Evolutionary conservation across 2,329 filamentous ascomycete species (phyloP).

Genomic region (Whalleya microplaca): DNA sequence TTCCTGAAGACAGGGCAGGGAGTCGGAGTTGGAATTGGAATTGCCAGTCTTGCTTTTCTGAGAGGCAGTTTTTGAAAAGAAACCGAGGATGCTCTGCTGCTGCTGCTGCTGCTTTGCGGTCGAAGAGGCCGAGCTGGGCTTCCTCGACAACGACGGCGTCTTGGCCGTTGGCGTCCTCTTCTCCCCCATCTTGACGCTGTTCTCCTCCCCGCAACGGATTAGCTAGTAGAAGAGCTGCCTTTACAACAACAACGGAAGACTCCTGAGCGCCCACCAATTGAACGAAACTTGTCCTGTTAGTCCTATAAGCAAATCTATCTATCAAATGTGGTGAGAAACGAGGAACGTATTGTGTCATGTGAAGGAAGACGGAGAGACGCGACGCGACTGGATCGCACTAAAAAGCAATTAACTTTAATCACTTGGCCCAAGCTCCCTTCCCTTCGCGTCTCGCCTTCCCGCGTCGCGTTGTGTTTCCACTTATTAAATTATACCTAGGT

Average conservation of each 20-base stretch:
- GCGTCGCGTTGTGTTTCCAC: conserved; percentile 2
- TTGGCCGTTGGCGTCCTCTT: conserved; percentile 40
- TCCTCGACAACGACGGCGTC: conserved; percentile 47
- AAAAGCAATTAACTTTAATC: neutral
- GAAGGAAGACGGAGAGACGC: no score
- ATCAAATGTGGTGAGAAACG: no score
- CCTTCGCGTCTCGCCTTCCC: conserved; percentile 9
- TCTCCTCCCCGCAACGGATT: neutral
- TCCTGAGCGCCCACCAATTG: no score
- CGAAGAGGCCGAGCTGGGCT: conserved; percentile 51
- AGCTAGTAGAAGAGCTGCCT: no score
- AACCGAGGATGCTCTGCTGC: conserved; percentile 78
- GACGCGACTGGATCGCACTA: no score
- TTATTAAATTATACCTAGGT: neutral
- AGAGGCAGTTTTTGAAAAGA: conserved; percentile 68
- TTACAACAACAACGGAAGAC: no score
- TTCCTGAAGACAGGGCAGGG: conserved; percentile 49
- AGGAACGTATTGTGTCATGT: no score
- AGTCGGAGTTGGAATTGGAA: conserved; percentile 33
- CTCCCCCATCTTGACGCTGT: conserved; percentile 32
- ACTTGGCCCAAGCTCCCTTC: conserved; percentile 16
- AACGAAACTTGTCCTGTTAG: no score
- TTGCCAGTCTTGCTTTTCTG: conserved; percentile 35
- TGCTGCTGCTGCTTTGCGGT: conserved; percentile 67
- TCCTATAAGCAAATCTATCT: no score